A percentile compares a stretch with the other conserved stretches of the same genome.
These are phyloP conservation scores for Niveomyces coronatus DNA, from an alignment of 2,329 filamentous ascomycete species.

Conservation along the genomic window DNA sequence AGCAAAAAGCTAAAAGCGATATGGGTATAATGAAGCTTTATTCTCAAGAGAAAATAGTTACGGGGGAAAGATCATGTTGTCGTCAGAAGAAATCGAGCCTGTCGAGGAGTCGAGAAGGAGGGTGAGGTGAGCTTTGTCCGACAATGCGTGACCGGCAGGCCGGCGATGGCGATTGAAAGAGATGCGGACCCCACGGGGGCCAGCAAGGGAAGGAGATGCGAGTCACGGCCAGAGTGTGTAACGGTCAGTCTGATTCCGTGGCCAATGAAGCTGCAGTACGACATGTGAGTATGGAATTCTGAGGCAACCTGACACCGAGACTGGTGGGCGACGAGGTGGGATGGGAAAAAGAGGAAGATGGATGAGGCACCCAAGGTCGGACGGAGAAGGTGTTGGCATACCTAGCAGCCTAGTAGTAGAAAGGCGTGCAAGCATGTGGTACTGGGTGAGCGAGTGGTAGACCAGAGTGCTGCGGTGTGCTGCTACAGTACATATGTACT, in stretches of 20 bases:
- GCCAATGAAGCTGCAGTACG: constrained; percentile 7
- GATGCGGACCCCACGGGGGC: constrained; percentile 12
- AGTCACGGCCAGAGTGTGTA: constrained; percentile 5
- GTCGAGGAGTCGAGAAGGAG: constrained; percentile 4
- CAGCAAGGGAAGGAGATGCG: constrained; percentile 8
- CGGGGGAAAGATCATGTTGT: neutral
- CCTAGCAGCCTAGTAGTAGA: neutral
- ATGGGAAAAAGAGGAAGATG: constrained; percentile 1
- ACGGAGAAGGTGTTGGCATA: neutral
- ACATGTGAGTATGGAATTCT: neutral
- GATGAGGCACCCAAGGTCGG: constrained; percentile 5
- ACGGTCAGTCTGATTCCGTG: neutral
- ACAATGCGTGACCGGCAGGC: constrained; percentile 3
- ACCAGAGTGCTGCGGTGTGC: no score
- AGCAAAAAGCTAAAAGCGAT: neutral
- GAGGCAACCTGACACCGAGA: constrained; percentile 1
- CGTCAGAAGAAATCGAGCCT: constrained; percentile 3
- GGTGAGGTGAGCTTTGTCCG: neutral
- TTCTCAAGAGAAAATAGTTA: neutral
- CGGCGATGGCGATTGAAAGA: constrained; percentile 5
- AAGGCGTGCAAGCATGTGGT: no score
- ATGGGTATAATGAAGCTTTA: no score
- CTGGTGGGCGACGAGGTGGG: constrained; percentile 1
- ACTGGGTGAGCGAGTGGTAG: no score
- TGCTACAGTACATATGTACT: no score